Evolutionary conservation across 345 rosid species (phyloP).

Genomic region (Bruguiera gymnorhiza): DNA sequence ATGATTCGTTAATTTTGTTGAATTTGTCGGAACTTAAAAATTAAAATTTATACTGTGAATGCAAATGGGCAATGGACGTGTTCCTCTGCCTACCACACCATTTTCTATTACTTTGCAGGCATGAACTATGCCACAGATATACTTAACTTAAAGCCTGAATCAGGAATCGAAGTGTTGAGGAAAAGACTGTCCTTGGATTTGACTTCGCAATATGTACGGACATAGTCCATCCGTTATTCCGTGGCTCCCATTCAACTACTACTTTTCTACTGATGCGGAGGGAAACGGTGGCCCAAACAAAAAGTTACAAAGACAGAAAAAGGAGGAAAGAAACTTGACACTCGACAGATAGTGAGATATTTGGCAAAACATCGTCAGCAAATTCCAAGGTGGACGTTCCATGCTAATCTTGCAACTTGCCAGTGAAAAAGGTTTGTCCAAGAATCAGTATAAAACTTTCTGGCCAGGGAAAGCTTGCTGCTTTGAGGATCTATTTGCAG

Average conservation of each 20-base stretch:
- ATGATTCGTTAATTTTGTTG: no score
- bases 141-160: background rate
- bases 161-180: background rate
- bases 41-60: no score
- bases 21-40: no score
- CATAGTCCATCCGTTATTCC: background rate
- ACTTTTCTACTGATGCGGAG: background rate
- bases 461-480: background rate
- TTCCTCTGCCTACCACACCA: background rate
- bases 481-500: constrained; percentile 3
- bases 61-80: no score
- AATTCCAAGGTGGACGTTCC: no score
- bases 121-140: background rate
- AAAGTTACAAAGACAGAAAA: background rate
- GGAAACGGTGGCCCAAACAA: background rate
- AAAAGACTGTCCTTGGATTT: background rate
- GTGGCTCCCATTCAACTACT: background rate
- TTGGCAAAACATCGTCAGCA: no score
- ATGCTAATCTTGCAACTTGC: no score
- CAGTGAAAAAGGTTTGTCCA: no score
- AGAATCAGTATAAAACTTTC: no score
- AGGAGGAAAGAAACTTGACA: background rate
- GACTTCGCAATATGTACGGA: background rate
- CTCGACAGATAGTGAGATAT: no score
- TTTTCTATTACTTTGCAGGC: background rate